Percentiles rank a stretch among this genome's conserved stretches.
phyloP scores from a whole-genome alignment of 805 yeast genomes.

The Sugiyamaella floridensis region DNA sequence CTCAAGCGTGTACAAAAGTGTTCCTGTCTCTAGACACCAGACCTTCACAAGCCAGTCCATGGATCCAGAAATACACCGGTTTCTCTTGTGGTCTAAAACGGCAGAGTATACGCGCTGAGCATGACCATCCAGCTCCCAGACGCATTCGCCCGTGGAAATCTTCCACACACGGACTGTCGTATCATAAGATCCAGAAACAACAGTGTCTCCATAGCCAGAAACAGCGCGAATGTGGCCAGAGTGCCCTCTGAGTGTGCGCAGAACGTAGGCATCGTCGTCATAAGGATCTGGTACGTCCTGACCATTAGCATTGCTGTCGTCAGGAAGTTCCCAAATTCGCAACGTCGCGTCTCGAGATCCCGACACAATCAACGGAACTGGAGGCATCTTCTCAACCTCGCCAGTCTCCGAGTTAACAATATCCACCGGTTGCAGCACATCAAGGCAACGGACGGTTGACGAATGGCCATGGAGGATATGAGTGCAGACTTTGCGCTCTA shows the following conservation, averaged over 20 bases:
- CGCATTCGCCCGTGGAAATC: conserved; percentile 63
- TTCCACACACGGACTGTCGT: conserved; percentile 91
- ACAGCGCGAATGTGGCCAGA: conserved; percentile 79
- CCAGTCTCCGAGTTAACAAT: conserved; percentile 53
- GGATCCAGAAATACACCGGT: conserved; percentile 83
- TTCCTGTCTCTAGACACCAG: conserved; percentile 82
- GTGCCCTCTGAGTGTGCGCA: conserved; percentile 68
- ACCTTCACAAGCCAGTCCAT: conserved; percentile 83
- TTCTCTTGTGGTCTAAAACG: conserved; percentile 65
- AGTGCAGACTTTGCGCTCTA: conserved; percentile 75
- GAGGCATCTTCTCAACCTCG: conserved; percentile 48
- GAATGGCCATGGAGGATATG: conserved; percentile 89
- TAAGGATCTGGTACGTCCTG: conserved; percentile 14
- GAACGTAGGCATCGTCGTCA: conserved; percentile 49
- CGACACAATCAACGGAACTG: conserved; percentile 65
- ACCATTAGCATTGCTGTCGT: conserved; percentile 32
- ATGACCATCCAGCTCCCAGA: conserved; percentile 73
- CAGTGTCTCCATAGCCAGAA: conserved; percentile 73
- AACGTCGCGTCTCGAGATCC: conserved; percentile 83
- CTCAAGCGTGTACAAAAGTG: conserved; percentile 58
- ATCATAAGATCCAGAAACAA: conserved; percentile 89
- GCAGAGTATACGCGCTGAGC: conserved; percentile 85
- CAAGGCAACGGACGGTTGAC: conserved; percentile 88
- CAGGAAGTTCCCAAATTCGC: conserved; percentile 78
- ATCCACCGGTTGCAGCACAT: conserved; percentile 61